phyloP scores from a whole-genome alignment of 139 green algal species.

The Dunaliella primolecta region DNA sequence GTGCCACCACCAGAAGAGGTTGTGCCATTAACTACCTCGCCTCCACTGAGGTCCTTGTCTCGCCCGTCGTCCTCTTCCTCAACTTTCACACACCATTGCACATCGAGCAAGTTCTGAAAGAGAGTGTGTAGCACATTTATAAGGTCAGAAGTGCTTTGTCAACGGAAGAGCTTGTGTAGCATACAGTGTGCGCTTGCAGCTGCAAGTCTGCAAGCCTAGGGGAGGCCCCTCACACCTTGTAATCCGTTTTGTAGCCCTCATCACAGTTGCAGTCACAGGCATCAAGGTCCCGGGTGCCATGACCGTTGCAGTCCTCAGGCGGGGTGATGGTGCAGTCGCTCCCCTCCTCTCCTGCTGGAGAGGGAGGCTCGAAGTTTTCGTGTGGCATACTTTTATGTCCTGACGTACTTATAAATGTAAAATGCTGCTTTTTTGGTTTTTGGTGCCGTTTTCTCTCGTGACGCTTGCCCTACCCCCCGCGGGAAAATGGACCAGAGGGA shows the following conservation, averaged over 20 bases:
- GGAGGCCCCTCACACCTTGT: conserved; percentile 26
- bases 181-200: too few species aligned
- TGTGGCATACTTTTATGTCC: too few species aligned
- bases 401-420: too few species aligned
- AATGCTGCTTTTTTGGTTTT: too few species aligned
- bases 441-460: too few species aligned
- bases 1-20: neutral
- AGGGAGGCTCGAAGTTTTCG: neutral
- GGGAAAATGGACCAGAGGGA: too few species aligned
- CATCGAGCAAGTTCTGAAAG: neutral
- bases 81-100: neutral
- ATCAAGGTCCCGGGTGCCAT: conserved; percentile 3
- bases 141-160: too few species aligned
- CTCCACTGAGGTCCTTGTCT: neutral
- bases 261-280: conserved; percentile 24
- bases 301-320: conserved; percentile 26
- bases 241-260: conserved; percentile 23
- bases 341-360: neutral
- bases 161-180: too few species aligned
- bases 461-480: too few species aligned
- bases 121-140: too few species aligned
- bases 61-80: neutral
- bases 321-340: conserved; percentile 10
- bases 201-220: neutral
- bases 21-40: neutral